These are phyloP conservation scores for Xylaria multiplex DNA, from an alignment of 2,329 filamentous ascomycete species.

Conservation along the genomic window DNA sequence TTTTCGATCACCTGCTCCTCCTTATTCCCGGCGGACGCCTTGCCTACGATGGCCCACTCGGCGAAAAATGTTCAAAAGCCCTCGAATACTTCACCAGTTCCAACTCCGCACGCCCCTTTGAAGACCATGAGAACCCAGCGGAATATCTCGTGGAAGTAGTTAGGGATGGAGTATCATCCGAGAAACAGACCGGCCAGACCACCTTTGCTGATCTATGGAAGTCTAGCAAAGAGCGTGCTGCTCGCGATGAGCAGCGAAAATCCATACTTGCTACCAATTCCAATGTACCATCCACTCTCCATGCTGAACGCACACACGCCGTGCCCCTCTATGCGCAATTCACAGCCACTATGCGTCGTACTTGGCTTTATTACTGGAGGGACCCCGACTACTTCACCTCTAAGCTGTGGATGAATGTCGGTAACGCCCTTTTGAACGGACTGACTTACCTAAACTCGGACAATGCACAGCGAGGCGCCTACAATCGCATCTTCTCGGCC, in stretches of 20 bases:
- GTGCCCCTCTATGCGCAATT: slow-evolving; percentile 22
- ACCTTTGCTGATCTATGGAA: too few species aligned
- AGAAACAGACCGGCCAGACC: too few species aligned
- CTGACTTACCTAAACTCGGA: slow-evolving; percentile 54
- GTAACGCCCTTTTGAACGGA: slow-evolving; percentile 55
- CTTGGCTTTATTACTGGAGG: neutral
- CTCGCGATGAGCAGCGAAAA: slow-evolving; percentile 15
- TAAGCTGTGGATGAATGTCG: too few species aligned
- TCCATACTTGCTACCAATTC: too few species aligned
- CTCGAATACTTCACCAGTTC: slow-evolving; percentile 68
- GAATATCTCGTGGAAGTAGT: too few species aligned
- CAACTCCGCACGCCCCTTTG: slow-evolving; percentile 46
- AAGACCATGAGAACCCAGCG: too few species aligned
- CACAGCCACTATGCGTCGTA: slow-evolving; percentile 26
- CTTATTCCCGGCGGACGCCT: slow-evolving; percentile 65
- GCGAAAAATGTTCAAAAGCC: too few species aligned
- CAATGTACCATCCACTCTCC: too few species aligned
- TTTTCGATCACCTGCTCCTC: slow-evolving; percentile 64
- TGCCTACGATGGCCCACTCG: slow-evolving; percentile 59
- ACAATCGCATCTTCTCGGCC: slow-evolving; percentile 76
- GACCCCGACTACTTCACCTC: too few species aligned
- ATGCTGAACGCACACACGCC: slow-evolving; percentile 8
- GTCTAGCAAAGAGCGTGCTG: slow-evolving; percentile 16
- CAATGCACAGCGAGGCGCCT: slow-evolving; percentile 59
- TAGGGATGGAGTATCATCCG: too few species aligned